Base-by-base conservation (phyloP, 345 rosid genomes). In the Litchi chinensis region DNA sequence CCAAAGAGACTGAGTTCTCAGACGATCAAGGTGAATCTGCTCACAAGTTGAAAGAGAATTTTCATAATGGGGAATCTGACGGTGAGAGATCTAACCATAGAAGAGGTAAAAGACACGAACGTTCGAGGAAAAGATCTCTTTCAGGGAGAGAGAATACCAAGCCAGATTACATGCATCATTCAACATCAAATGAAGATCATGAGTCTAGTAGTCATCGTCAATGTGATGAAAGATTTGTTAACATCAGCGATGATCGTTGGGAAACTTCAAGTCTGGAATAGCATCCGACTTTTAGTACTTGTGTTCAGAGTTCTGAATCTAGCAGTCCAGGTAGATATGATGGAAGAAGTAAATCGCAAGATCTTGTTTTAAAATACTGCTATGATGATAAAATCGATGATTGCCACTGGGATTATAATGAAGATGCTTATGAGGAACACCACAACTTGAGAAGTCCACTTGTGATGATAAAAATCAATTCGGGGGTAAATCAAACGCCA, bases 171-270 rank as follows among this genome's bases (percentile, higher is more conserved):
- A 40, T 43, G 19, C 44, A 0, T 46, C 44, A 0, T 46, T 65
- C 15, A 8, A 75, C 22, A 46, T 6, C 44, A 46, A 48, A 18
- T 4, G 64, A 18, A 6, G 71, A 60, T 24, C 28, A 60, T 21
- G 68, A 71, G 73, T 69, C 48, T 2, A 44, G 48, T 8, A 21
- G 67, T 21, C 76, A 54, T 44, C 75, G 24, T 37, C 12, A 28
- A 21, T 57, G 8, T 77, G 16, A 70, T 70, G 70, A 68, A 65
- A 77, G 65, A 65, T 16, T 1, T 26, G 32, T 26, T 48, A 71
- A 70, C 74, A 50, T 22, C 37, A 40, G 26, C 6, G 71, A 37
- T 68, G 83, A 83, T 76, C 75, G 82, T n/a, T 83, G 86, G 88
- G 44, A 79, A 59, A 82, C 80, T 48, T 70, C 57, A 57, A 79